Evolutionary conservation across 345 rosid species (phyloP), one percentile per base, ranked within the genome.

Genomic region (Turritis glabra): DNA sequence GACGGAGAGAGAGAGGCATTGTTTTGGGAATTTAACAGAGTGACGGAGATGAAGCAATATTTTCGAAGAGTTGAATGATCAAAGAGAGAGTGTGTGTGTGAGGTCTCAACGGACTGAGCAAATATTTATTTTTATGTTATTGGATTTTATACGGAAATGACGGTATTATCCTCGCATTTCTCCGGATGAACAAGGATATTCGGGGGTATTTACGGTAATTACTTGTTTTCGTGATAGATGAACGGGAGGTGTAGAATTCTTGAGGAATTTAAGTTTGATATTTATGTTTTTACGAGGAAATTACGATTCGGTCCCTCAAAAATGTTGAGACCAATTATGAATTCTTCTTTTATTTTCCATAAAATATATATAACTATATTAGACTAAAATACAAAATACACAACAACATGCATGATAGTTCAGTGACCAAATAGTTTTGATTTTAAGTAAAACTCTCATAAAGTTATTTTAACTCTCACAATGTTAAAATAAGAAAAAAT

Each of bases 1-100:
- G 67, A 54, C 75, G 83, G 54, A 84, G 68, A 23, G 80, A 77
- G 37, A 83, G 71, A 67, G 86, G 74, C 88, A 85, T 80, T 55
- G 53, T 60, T 2, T 8, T 2, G 5, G 50, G 15, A 63, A 5
- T 14, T 52, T 1, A 51, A 0, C 3, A 41, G 37, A 65, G 63
- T 38, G 58, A 64, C 57, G 35, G 50, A 65, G 59, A 56, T 29
- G 40, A 54, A 25, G 46, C 27, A 11, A 19, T 21, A 58, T 3
- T 51, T 74, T 74, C 52, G 40, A 18, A 37, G 11, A 18, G 26
- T 54, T 35, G 69, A 72, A 26, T 44, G 72, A 68, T 50, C 55
- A 10, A 14, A 10, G 5, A 18, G 22, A 64, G 74, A 12, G 27
- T 37, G 38, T 65, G 54, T 67, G 69, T 46, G 29, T 64, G 74